Evolutionary conservation across 441 rosid genomes (phyloP), one percentile per base, ranked within the genome.

Genomic region (Arabidopsis hybrid): DNA sequence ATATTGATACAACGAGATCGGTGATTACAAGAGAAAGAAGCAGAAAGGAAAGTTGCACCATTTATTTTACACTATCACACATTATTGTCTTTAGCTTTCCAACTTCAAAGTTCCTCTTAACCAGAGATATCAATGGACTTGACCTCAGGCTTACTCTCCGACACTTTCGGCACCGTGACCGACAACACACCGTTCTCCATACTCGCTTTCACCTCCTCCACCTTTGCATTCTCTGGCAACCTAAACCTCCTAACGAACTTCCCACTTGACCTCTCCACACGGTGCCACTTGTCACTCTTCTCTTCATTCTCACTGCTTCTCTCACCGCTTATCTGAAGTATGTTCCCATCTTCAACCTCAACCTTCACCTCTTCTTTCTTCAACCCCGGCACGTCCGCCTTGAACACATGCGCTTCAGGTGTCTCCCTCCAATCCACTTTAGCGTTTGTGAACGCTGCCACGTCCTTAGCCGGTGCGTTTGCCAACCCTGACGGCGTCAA

Each of bases 331-430:
- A 86, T 84, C 77, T 80, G 85, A 39, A 86, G 72, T 8, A 84
- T 74, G 47, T 77, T 78, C 0, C 77, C 85, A 16, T 84, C 85
- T 32, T 84, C 87, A 6, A 83, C 80, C 71, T 85, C 83, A 38
- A 85, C 88, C 59, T 85, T 85, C 64, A 82, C 84, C 8, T 82
- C 86, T 43, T 85, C 86, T 58, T 81, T 83, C 76, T 79, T 83
- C n/a, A 85, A 45, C 65, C 89, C 87, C 0, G 90, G 90, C 10
- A 86, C 67, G 35, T 85, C 87, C 1, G 82, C 90, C 67, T 81
- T 80, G 75, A 86, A 86, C 34, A 84, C 70, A 60, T 86, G 88
- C 29, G 88, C 84, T 17, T 86, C 85, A 36, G 83, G 80, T 1
- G 84, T 83, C 53, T 85, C 86, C 71, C 39, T 83, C 85, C 85